Conservation (phyloP, 1,284 basidiomycete genomes). For the Phylloboletellus chloephorus region DNA sequence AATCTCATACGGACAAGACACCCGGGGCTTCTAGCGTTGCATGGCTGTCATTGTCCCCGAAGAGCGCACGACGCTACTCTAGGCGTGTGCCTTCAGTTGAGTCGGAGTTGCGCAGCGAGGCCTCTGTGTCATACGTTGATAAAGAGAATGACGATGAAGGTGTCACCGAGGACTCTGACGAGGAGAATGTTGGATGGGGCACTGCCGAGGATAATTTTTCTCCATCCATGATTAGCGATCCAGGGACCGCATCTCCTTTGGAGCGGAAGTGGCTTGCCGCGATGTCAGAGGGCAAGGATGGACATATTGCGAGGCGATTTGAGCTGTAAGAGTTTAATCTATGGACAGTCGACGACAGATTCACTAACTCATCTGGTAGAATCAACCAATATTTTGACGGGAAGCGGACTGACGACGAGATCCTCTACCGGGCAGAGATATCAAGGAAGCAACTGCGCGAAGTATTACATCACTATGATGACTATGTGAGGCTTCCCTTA, state of each 20-base stretch:
- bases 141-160: conserved; percentile 32
- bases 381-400: conserved; percentile 82
- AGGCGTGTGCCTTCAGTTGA: conserved; percentile 42
- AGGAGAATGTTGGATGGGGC: conserved; percentile 44
- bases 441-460: conserved; percentile 71
- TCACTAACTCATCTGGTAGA: conserved; percentile 34
- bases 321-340: conserved; percentile 49
- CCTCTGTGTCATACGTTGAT: conserved; percentile 24
- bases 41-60: conserved; percentile 50
- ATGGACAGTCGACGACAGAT: not conserved
- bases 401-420: conserved; percentile 75
- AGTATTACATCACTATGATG: conserved; percentile 73
- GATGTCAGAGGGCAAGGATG: conserved; percentile 78
- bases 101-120: conserved; percentile 38
- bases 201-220: conserved; percentile 49
- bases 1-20: conserved; percentile 22
- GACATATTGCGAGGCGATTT: conserved; percentile 55
- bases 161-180: conserved; percentile 34
- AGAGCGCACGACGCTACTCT: conserved; percentile 41
- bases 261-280: conserved; percentile 77
- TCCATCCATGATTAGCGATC: conserved; percentile 73
- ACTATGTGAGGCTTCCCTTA: conserved; percentile 49
- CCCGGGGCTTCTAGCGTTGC: conserved; percentile 23
- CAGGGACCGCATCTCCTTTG: conserved; percentile 70
- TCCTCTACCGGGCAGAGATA: conserved; percentile 70